Evolutionary conservation across 2,329 filamentous ascomycete species (phyloP).

Genomic region (Curvularia hawaiiensis): DNA sequence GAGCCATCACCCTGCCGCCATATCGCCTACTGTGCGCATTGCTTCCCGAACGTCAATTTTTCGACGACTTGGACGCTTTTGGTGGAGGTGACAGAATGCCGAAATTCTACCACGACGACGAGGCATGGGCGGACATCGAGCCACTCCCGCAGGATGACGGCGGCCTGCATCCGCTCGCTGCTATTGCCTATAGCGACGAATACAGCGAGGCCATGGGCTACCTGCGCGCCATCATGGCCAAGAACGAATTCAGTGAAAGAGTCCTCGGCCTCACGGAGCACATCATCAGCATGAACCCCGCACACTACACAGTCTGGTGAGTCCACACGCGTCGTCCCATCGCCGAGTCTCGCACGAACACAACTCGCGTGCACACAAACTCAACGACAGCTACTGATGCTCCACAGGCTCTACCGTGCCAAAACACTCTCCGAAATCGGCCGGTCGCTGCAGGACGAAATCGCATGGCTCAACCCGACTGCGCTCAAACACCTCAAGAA

Average conservation of each 20-base stretch:
- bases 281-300: slow-evolving; percentile 91
- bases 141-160: slow-evolving; percentile 87
- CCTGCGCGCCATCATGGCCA: slow-evolving; percentile 89
- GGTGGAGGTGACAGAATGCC: slow-evolving; percentile 26
- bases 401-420: slow-evolving; percentile 79
- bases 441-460: slow-evolving; percentile 70
- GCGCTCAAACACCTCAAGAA: slow-evolving; percentile 90
- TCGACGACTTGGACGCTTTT: not conserved
- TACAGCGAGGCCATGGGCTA: slow-evolving; percentile 94
- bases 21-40: slow-evolving; percentile 16
- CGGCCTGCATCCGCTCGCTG: slow-evolving; percentile 75
- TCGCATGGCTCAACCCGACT: slow-evolving; percentile 84
- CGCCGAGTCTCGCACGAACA: slow-evolving; percentile 5
- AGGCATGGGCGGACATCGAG: slow-evolving; percentile 81
- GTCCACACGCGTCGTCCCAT: slow-evolving; percentile 20
- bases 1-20: slow-evolving; percentile 18
- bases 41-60: slow-evolving; percentile 3
- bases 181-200: slow-evolving; percentile 87
- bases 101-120: slow-evolving; percentile 65
- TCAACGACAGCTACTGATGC: slow-evolving; percentile 17
- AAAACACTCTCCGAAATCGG: slow-evolving; percentile 72
- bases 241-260: slow-evolving; percentile 79
- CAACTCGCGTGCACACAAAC: not conserved
- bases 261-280: slow-evolving; percentile 83
- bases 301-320: slow-evolving; percentile 96